Base-by-base conservation (phyloP, 1,284 basidiomycete species). In the Naganishia liquefaciens region DNA sequence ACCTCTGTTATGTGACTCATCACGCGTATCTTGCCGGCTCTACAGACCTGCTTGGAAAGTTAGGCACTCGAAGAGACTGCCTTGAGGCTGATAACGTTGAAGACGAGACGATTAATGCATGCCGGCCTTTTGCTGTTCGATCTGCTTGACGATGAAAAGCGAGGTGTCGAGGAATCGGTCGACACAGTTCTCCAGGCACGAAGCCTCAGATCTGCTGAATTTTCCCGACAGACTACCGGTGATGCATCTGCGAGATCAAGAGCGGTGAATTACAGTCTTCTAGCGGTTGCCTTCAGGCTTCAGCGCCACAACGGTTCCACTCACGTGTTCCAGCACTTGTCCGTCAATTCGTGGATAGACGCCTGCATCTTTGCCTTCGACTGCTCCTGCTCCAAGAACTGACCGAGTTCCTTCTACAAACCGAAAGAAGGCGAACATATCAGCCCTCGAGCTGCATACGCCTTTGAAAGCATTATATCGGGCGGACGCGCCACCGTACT, bases 91-190 rank as follows among this genome's bases (percentile, higher is more conserved):
- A 37, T 37, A 37, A 7, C 33, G 33, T 37, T 37, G 13, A 37
- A 7, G 33, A 37, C 33, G 33, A 37, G 33, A 37, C 33, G 33
- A 37, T 30, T 54, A 63, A 43, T 54, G 58, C 61, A 65, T 54
- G 52, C 55, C 62, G 65, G 77, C 73, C 67, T 74, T 73, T 65
- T 79, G 77, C 65, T 72, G 58, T 77, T 94, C 88, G 64, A 98
- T 85, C 75, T 87, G 85, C 74, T 87, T 87, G 69, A 97, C 87
- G 80, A 95, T 85, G 80, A 85, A 91, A 57, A 93, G 79, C 72
- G 88, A 91, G n/a, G 90, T 88, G 80, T 98, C 94, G 70, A 97
- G 82, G 82, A 97, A 98, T 64, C 94, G 84, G 70, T 93, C 91
- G 52, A 96, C 93, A 74, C 93, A 97, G 80, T 95, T 95, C 67